Percentiles rank a stretch among this genome's conserved stretches.
Evolutionary conservation across 2,329 filamentous ascomycete species (phyloP).

Genomic region (Fusarium circinatum): DNA sequence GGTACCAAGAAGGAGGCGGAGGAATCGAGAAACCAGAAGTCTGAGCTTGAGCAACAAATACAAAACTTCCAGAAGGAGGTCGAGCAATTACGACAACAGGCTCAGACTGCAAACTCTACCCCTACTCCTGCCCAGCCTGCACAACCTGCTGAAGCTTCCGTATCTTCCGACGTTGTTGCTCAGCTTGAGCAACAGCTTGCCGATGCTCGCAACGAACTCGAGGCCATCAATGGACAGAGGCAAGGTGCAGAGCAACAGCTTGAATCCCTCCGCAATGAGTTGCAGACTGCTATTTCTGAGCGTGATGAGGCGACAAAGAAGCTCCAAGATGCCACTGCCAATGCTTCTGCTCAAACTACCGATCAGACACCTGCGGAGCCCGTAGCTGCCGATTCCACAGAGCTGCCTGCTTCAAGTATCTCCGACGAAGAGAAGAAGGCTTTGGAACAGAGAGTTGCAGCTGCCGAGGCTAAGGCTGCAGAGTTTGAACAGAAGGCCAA

Average conservation of each 20-base stretch:
- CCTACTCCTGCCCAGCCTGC: constrained; percentile 49
- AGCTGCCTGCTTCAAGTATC: constrained; percentile 42
- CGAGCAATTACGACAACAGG: constrained; percentile 51
- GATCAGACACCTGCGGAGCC: constrained; percentile 31
- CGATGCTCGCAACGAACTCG: constrained; percentile 69
- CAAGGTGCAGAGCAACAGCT: constrained; percentile 73
- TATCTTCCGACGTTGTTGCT: constrained; percentile 58
- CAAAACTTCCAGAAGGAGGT: constrained; percentile 56
- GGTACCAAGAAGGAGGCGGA: constrained; percentile 54
- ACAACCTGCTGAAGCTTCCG: constrained; percentile 50
- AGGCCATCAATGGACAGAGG: constrained; percentile 74
- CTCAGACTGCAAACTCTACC: constrained; percentile 48
- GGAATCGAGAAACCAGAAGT: constrained; percentile 46
- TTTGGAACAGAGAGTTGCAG: constrained; percentile 70
- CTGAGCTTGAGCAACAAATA: constrained; percentile 56
- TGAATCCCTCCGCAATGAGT: constrained; percentile 63
- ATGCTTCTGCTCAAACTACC: constrained; percentile 46
- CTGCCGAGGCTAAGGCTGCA: constrained; percentile 68
- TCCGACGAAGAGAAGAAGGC: constrained; percentile 68
- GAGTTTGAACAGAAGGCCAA: constrained; percentile 72
- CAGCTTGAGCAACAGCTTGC: constrained; percentile 62
- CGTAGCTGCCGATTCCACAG: constrained; percentile 25
- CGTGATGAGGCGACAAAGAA: constrained; percentile 67
- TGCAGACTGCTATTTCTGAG: constrained; percentile 70
- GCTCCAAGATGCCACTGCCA: constrained; percentile 47